Evolutionary conservation across 1,284 basidiomycete genomes (phyloP).

Genomic region (Thecaphora frezii): DNA sequence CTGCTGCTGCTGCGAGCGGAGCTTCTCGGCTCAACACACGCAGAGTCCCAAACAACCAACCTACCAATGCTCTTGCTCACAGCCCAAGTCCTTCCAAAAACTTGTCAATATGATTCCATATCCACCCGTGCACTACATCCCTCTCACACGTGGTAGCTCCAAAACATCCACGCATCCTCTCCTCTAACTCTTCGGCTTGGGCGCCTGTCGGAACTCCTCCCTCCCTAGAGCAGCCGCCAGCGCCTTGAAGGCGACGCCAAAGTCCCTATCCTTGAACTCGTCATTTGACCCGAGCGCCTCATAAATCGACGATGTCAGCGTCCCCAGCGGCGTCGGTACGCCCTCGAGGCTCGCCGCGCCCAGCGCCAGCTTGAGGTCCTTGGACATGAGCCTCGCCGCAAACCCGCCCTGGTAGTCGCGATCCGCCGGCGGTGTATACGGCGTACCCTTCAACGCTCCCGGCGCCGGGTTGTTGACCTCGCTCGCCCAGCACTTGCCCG

Average conservation of each 20-base stretch:
- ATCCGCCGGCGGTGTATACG: conserved; percentile 77
- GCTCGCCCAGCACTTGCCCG: conserved; percentile 72
- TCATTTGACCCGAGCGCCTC: conserved; percentile 39
- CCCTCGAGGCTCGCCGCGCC: conserved; percentile 42
- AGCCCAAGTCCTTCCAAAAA: no score
- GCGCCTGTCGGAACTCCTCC: conserved; percentile 34
- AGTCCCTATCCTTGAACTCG: conserved; percentile 43
- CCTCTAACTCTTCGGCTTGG: no score
- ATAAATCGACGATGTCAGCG: conserved; percentile 41
- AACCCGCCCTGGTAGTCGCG: conserved; percentile 71
- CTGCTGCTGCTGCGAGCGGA: no score
- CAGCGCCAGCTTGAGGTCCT: conserved; percentile 50
- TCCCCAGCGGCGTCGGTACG: conserved; percentile 44
- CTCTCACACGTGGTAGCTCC: no score
- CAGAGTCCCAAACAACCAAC: no score
- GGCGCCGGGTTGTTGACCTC: conserved; percentile 86
- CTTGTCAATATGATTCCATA: no score
- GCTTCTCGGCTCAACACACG: no score
- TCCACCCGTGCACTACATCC: no score
- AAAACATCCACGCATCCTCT: neutral
- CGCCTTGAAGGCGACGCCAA: conserved; percentile 48
- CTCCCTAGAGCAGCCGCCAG: conserved; percentile 34
- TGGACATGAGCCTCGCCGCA: conserved; percentile 33
- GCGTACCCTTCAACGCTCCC: conserved; percentile 65
- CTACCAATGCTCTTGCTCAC: no score